phyloP scores from a whole-genome alignment of 805 yeast species.

The Candida ipomoeae region DNA sequence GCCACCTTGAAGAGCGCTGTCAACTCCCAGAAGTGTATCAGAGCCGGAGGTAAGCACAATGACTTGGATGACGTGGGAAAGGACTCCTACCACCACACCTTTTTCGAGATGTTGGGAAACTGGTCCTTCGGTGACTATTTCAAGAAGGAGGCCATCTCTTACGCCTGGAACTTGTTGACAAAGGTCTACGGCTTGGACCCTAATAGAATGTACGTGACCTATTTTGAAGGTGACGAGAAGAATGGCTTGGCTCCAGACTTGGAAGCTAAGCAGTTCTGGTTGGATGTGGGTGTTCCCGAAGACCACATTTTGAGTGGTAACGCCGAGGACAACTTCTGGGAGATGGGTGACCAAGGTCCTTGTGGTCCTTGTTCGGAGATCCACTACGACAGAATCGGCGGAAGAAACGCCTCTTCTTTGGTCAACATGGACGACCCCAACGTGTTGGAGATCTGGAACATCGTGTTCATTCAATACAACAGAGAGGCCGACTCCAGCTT shows the following conservation, averaged over 20 bases:
- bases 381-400: slow-evolving; percentile 97
- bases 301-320: slow-evolving; percentile 92
- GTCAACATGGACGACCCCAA: slow-evolving; percentile 98
- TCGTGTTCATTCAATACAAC: slow-evolving; percentile 94
- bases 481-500: slow-evolving; percentile 84
- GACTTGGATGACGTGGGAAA: slow-evolving; percentile 98
- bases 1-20: slow-evolving; percentile 81
- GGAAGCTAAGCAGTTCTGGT: slow-evolving; percentile 89
- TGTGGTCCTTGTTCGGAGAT: slow-evolving; percentile 99
- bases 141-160: slow-evolving; percentile 86
- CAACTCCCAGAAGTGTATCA: slow-evolving; percentile 95
- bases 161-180: slow-evolving; percentile 90
- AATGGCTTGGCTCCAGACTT: slow-evolving; percentile 87
- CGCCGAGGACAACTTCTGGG: slow-evolving; percentile 96
- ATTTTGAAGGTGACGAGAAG: slow-evolving; percentile 88
- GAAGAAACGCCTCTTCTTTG: slow-evolving; percentile 86
- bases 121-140: slow-evolving; percentile 99
- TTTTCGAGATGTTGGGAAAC: slow-evolving; percentile 98
- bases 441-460: slow-evolving; percentile 96
- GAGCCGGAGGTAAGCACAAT: slow-evolving; percentile 99
- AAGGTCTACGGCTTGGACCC: slow-evolving; percentile 73
- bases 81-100: slow-evolving; percentile 97
- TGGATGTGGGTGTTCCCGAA: slow-evolving; percentile 79
- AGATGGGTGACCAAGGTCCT: slow-evolving; percentile 99
- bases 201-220: slow-evolving; percentile 87